These are phyloP conservation scores for Phylloporus arenicola DNA, from an alignment of 768 basidiomycete genomes.

Conservation along the genomic window DNA sequence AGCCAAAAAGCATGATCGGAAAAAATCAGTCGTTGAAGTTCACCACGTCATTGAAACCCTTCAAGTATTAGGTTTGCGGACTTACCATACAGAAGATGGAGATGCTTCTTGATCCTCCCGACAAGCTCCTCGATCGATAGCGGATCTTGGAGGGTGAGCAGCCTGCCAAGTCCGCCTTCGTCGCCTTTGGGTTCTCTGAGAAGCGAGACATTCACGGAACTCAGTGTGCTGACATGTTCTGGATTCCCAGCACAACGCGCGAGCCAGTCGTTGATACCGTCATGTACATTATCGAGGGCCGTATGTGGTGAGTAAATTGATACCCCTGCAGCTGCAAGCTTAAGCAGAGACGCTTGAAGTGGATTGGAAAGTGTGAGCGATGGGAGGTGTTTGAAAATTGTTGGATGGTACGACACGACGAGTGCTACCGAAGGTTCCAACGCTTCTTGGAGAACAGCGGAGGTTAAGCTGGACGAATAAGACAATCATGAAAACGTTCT, in stretches of 20 bases:
- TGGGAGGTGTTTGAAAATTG: constrained; percentile 71
- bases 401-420: constrained; percentile 81
- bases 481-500: constrained; percentile 19
- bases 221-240: constrained; percentile 26
- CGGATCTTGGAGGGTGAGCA: constrained; percentile 57
- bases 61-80: constrained; percentile 10
- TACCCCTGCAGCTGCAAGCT: constrained; percentile 76
- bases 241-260: constrained; percentile 46
- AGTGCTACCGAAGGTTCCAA: constrained; percentile 53
- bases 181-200: constrained; percentile 37
- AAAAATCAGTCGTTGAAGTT: not conserved
- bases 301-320: constrained; percentile 88
- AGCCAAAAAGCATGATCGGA: not conserved
- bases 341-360: constrained; percentile 74
- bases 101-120: constrained; percentile 61
- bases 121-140: constrained; percentile 58
- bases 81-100: constrained; percentile 55
- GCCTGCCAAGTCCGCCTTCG: constrained; percentile 62
- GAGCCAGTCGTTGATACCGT: constrained; percentile 90
- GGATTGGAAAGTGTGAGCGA: constrained; percentile 75
- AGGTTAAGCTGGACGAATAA: constrained; percentile 52
- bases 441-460: constrained; percentile 66
- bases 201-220: constrained; percentile 28
- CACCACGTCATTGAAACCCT: constrained; percentile 10
- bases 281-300: constrained; percentile 75